phyloP scores from a whole-genome alignment of 2,329 filamentous ascomycete species.

The Colletotrichum tabaci region DNA sequence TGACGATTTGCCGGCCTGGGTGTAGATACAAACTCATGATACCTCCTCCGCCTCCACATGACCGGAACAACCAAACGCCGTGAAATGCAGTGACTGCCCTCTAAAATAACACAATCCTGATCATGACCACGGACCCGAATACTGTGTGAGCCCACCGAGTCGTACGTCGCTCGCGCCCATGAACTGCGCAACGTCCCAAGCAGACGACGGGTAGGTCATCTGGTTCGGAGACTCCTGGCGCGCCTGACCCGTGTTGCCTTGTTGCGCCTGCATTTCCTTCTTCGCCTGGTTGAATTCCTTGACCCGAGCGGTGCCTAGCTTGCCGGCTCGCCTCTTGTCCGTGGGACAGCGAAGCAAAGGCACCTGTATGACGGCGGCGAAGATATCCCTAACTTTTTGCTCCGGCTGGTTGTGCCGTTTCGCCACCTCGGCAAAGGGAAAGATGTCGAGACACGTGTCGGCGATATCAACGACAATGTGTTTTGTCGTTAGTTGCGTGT shows the following conservation, averaged over 20 bases:
- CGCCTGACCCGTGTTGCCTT: conserved; percentile 6
- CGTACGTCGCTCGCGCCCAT: conserved; percentile 36
- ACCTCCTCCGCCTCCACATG: not conserved
- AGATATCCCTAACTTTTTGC: conserved; percentile 62
- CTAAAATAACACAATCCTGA: not conserved
- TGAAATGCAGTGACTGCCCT: conserved; percentile 1
- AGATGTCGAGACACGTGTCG: conserved; percentile 61
- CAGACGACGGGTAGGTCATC: conserved; percentile 25
- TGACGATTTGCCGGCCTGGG: conserved; percentile 9
- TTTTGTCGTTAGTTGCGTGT: conserved; percentile 51
- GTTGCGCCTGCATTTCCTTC: conserved; percentile 50
- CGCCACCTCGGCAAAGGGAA: conserved; percentile 63
- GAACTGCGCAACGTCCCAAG: conserved; percentile 41
- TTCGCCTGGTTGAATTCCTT: conserved; percentile 60
- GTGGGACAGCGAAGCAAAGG: conserved; percentile 62
- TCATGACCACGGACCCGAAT: conserved; percentile 37
- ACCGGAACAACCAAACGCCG: not conserved
- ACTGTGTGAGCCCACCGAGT: conserved; percentile 19
- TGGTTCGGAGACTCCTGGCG: conserved; percentile 22
- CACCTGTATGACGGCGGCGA: conserved; percentile 63
- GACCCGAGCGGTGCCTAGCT: conserved; percentile 57
- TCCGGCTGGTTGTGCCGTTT: conserved; percentile 59
- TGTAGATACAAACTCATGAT: conserved; percentile 38
- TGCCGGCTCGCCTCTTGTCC: conserved; percentile 59
- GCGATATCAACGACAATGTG: conserved; percentile 64